Base-by-base conservation (phyloP, 2,329 filamentous ascomycete species). In the Venturia oleaginea region DNA sequence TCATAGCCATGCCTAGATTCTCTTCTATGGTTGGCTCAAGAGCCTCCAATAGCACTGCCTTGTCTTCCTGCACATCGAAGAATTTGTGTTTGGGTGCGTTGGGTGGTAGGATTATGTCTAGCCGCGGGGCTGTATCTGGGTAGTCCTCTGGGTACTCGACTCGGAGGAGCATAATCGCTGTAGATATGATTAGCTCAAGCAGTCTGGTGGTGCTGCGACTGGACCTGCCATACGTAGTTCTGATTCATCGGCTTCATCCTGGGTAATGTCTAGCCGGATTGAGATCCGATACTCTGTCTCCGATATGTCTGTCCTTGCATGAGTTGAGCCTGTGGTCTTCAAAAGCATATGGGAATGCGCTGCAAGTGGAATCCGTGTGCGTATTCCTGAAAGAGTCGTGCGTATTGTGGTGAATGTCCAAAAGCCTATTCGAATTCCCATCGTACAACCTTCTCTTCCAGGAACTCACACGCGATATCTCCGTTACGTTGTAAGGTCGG, bases 1-100 rank as follows among this genome's bases (percentile, higher is more conserved):
- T 80, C 94, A 99, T 99, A 64, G 92, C 90, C 88, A 97, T 97
- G 67, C 94, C 94, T 66, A 97, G 78, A 70, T 92, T 97, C 76
- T 99, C 94, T 74, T 94, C 87, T 42, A 97, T 89, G 0, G 88
- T 90, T 19, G 88, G 86, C 46, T 85, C 76, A 15, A 97, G 80
- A 1, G 84, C 83, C 61, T 86, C 81, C 19, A 97, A 83, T 17
- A 99, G 84, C 62, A 78, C 77, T 22, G 85, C 81, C 73, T 91
- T 91, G 80, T 99, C 94, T 60, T 89, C 86, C 70, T 88, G 83
- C 59, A 97, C 81, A 73, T 88, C 89, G 75, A 99, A 87, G 72
- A 89, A 84, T 34, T 85, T 82, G 75, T 96, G 85, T 69, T 84
- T 83, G 11, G 84, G 75, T 24, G 85, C 80, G 76, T 92, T 90